Percentiles rank a stretch among this genome's conserved stretches.
phyloP scores from a whole-genome alignment of 164 flowering plant genomes.

The Berberis vulgaris region DNA sequence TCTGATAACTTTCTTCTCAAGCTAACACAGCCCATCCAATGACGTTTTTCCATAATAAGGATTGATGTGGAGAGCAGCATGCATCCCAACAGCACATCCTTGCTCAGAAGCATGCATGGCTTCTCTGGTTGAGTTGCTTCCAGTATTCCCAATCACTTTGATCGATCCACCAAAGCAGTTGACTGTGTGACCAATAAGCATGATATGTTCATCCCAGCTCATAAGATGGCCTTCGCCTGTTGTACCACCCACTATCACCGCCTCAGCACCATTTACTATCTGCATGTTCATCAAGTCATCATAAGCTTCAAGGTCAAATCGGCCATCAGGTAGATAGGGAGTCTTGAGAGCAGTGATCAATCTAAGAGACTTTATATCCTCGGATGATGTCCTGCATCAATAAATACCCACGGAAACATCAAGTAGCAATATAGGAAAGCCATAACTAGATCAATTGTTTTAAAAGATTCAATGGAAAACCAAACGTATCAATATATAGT shows the following conservation, averaged over 20 bases:
- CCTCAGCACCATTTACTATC: constrained; percentile 68
- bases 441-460: too few species aligned
- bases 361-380: constrained; percentile 61
- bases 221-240: constrained; percentile 95
- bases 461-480: too few species aligned
- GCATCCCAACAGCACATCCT: constrained; percentile 95
- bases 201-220: constrained; percentile 97
- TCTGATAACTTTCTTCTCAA: too few species aligned
- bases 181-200: constrained; percentile 92
- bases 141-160: constrained; percentile 90
- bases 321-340: constrained; percentile 86
- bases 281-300: constrained; percentile 73
- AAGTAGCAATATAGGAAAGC: too few species aligned
- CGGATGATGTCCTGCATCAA: constrained; percentile 59
- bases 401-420: not conserved
- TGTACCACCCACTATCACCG: constrained; percentile 83
- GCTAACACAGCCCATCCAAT: constrained; percentile 56
- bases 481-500: too few species aligned
- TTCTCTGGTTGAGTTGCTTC: constrained; percentile 91
- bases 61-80: constrained; percentile 88
- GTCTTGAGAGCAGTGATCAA: constrained; percentile 88
- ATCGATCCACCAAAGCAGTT: constrained; percentile 78
- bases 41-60: constrained; percentile 96
- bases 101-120: constrained; percentile 92
- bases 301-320: constrained; percentile 90